Base-by-base conservation (phyloP, 2,329 filamentous ascomycete species). In the Ophiostoma piceae region DNA sequence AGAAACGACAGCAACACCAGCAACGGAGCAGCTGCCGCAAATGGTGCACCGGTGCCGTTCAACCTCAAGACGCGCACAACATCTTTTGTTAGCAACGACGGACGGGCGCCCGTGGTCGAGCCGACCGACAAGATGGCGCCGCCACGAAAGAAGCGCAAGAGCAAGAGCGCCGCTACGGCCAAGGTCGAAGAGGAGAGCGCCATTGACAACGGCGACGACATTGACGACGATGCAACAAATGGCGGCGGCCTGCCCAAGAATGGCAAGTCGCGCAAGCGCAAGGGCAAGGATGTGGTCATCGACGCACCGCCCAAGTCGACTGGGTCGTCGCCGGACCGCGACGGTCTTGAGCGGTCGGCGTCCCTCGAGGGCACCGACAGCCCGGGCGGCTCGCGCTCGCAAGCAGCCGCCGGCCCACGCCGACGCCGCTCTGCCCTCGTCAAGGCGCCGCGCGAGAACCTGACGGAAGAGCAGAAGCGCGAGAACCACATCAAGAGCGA, bases 401-500 rank as follows among this genome's bases (percentile, higher is more conserved):
- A 39, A 6, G 26, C 39, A 22, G 65, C 37, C 1, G 19, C 65
- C 1, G 65, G 37, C 9, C 4, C 22, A 1, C 65, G 70, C 47
- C 60, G 70, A n/a, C 41, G 70, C 26, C 68, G 70, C 14, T 71
- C 70, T 3, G 26, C 67, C 2, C 66, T 43, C 51, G 76, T 72
- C 60, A 88, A 88, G 74, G 71, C 80, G 1, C 76, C 82, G 2
- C 80, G 90, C 35, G 90, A 89, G 76, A 96, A 96, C 74, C 87
- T 95, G 3, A 87, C 88, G 0, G 91, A 94, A 74, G 88, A 90
- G 71, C 90, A 95, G 78, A 95, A 94, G 79, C 84, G 92, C 65
- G 89, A 89, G 75, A 96, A 97, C 74, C 92, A 96, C 76, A 95
- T 96, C 73, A 84, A 89, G 68, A 95, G 92, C 68, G 92, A 96